These are phyloP conservation scores for Microbotryum intermedium DNA, from an alignment of 1,284 basidiomycete species.

Conservation along the genomic window DNA sequence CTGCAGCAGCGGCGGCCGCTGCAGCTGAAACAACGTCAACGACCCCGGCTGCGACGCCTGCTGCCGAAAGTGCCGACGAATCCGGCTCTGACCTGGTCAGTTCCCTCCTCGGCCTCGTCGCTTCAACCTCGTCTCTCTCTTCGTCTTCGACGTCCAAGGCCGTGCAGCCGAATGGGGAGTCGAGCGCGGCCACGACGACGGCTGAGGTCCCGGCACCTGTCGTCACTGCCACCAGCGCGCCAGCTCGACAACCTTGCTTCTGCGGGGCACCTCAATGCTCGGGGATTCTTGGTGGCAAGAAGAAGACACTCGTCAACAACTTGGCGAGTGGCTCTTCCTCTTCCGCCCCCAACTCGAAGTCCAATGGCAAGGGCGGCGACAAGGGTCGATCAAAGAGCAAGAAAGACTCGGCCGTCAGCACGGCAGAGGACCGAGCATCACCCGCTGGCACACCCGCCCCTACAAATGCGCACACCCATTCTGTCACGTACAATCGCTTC, in stretches of 20 bases:
- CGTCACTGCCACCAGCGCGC: slow-evolving; percentile 28
- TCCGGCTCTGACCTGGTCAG: slow-evolving; percentile 9
- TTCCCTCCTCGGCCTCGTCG: not conserved
- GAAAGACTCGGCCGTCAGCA: too few species aligned
- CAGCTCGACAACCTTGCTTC: slow-evolving; percentile 37
- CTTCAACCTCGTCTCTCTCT: not conserved
- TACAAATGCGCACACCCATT: too few species aligned
- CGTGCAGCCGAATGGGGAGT: not conserved
- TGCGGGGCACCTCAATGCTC: slow-evolving; percentile 41
- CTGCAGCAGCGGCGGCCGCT: not conserved
- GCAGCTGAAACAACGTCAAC: not conserved
- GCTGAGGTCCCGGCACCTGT: not conserved
- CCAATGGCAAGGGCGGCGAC: too few species aligned
- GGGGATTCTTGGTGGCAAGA: slow-evolving; percentile 37
- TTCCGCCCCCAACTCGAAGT: too few species aligned
- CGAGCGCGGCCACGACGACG: not conserved
- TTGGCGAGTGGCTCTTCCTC: too few species aligned
- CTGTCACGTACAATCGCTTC: too few species aligned
- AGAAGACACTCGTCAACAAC: not conserved
- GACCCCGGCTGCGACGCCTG: not conserved
- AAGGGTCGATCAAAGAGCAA: too few species aligned
- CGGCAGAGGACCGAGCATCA: too few species aligned
- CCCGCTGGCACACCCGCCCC: too few species aligned
- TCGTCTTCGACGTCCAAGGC: not conserved
- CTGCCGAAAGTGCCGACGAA: slow-evolving; percentile 2